Evolutionary conservation across 176 grass and related monocot genomes (phyloP).

Genomic region (Aegilops tauschii): DNA sequence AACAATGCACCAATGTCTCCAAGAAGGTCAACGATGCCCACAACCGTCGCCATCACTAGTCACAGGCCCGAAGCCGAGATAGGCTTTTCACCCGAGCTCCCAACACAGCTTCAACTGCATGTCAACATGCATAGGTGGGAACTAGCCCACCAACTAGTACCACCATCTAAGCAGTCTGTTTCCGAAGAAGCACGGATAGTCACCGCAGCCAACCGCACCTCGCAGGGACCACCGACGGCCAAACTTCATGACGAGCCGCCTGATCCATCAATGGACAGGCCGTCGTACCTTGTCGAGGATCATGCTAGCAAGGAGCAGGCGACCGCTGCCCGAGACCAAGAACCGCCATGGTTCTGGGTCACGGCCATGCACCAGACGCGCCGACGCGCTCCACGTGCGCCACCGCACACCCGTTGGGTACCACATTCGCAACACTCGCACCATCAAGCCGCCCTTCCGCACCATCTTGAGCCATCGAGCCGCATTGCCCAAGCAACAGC

Average conservation of each 20-base stretch:
- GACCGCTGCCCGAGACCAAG: background rate
- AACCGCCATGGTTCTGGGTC: background rate
- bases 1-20: background rate
- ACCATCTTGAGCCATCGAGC: too few relatives aligned
- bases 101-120: background rate
- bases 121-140: rapidly evolving
- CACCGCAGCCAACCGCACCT: background rate
- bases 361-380: background rate
- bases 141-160: background rate
- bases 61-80: too few relatives aligned
- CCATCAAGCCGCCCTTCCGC: too few relatives aligned
- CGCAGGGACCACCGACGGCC: background rate
- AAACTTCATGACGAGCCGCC: background rate
- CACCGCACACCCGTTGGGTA: background rate
- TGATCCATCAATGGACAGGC: background rate
- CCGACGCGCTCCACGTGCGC: background rate
- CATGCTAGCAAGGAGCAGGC: background rate
- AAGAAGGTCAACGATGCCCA: background rate
- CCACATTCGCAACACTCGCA: too few relatives aligned
- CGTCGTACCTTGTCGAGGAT: background rate
- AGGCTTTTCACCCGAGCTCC: background rate
- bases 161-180: background rate
- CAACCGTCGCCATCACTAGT: background rate
- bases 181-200: background rate
- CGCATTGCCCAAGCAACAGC: too few relatives aligned